A percentile compares a stretch with the other conserved stretches of the same genome.
Evolutionary conservation across 164 flowering plant genomes (phyloP).

Genomic region (Vitis vinifera): ASM3070453v1 NC_081806.1:8776501-8777000

Average conservation of each 20-base stretch:
- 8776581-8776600: not conserved
- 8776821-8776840: slow-evolving; percentile 26
- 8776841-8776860: slow-evolving; percentile 11
- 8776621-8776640: slow-evolving; percentile 15
- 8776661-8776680: slow-evolving; percentile 27
- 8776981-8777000: not conserved
- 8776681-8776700: slow-evolving; percentile 37
- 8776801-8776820: slow-evolving; percentile 37
- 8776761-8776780: slow-evolving; percentile 33
- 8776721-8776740: slow-evolving; percentile 47
- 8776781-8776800: slow-evolving; percentile 53
- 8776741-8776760: slow-evolving; percentile 38
- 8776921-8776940: slow-evolving; percentile 15
- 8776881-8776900: slow-evolving; percentile 20
- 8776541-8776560: slow-evolving; percentile 18
- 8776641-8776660: slow-evolving; percentile 16
- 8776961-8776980: not conserved
- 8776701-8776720: slow-evolving; percentile 38
- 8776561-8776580: not conserved
- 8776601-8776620: slow-evolving; percentile 27
- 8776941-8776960: slow-evolving; percentile 30
- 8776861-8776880: slow-evolving; percentile 21
- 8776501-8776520: slow-evolving; percentile 28
- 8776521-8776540: slow-evolving; percentile 1
- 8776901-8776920: not conserved